A percentile compares a stretch with the other conserved stretches of the same genome.
phyloP scores from a whole-genome alignment of 306 rosid species.

The Comarum palustre region DNA sequence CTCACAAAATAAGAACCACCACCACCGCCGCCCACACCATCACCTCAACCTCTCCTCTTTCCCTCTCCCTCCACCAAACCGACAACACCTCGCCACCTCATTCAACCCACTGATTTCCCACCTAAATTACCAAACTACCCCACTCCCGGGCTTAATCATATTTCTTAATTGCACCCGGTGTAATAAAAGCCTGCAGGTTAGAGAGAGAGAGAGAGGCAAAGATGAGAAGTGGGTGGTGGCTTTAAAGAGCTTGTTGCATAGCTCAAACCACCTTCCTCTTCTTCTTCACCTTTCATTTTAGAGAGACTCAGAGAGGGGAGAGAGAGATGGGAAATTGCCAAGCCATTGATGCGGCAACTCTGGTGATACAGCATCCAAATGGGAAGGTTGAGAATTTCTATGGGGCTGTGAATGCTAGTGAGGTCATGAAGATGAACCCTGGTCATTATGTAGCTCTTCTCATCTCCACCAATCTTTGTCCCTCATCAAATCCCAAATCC shows the following conservation, averaged over 20 bases:
- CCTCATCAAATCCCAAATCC: constrained; percentile 33
- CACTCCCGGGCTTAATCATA: not conserved
- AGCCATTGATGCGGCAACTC: constrained; percentile 89
- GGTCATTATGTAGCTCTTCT: constrained; percentile 96
- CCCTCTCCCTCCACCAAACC: constrained; percentile 22
- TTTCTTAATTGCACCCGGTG: not conserved
- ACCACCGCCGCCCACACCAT: not conserved
- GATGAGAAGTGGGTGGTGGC: constrained; percentile 17
- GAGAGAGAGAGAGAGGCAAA: not conserved
- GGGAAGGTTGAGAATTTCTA: constrained; percentile 76
- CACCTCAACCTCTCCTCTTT: constrained; percentile 2
- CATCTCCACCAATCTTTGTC: constrained; percentile 77
- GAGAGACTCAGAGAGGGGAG: constrained; percentile 8
- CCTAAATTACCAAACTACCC: constrained; percentile 22
- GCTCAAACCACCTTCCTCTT: not conserved
- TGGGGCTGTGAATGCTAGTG: constrained; percentile 75
- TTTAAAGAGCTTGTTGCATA: constrained; percentile 26
- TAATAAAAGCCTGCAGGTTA: constrained; percentile 5
- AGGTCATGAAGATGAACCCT: constrained; percentile 81
- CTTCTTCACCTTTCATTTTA: not conserved
- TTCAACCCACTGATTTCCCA: not conserved
- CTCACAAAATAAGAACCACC: not conserved
- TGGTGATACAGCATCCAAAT: constrained; percentile 79
- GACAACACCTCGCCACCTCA: constrained; percentile 36
- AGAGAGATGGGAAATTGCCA: constrained; percentile 90